Evolutionary conservation across 129 eudicot genomes (phyloP), one percentile per base, ranked within the genome.

Genomic region (Deinandra increscens): DNA sequence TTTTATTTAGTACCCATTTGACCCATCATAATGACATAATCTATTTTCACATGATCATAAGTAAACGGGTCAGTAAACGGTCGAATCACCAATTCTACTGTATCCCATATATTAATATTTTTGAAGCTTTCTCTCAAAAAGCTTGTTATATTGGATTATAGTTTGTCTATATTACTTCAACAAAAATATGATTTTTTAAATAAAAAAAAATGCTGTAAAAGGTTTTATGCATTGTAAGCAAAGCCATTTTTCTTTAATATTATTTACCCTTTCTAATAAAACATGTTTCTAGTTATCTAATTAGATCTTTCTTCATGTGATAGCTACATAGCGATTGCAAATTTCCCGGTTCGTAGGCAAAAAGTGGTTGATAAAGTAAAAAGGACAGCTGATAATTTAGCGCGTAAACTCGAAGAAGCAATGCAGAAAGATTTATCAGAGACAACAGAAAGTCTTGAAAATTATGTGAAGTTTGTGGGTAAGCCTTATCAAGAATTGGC

Each of bases 401-500:
- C 82, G 3, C 80, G 87, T 44, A 82, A 94, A 81, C 62, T 94
- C 1, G 97, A 87, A 70, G 97, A 94, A 64, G 90, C 95, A 38
- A 89, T 94, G 99, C 84, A 83, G 60, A 89, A 77, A 74, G 93
- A 94, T 74, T 80, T 94, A 19, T 15, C 59, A 60, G 95, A 79
- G 68, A 75, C 93, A 20, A 82, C 82, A 4, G 63, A 77, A 55
- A 80, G 68, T 69, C 73, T 94, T 19, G 82, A 82, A 53, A 72
- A 74, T 50, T 94, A 68, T 64, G 96, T 89, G 9, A 75, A 74
- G 60, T 70, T 79, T 34, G 69, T 87, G 26, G 91, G 95, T 50
- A 81, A 87, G 73, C 96, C 99, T 49, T 89, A 87, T 75, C 88
- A 85, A 75, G 95, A 87, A 38, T 64, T 63, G 37, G 93, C 97